These are phyloP conservation scores for Aspergillus proliferans DNA, from an alignment of 2,329 filamentous ascomycete genomes.

Conservation along the genomic window DNA sequence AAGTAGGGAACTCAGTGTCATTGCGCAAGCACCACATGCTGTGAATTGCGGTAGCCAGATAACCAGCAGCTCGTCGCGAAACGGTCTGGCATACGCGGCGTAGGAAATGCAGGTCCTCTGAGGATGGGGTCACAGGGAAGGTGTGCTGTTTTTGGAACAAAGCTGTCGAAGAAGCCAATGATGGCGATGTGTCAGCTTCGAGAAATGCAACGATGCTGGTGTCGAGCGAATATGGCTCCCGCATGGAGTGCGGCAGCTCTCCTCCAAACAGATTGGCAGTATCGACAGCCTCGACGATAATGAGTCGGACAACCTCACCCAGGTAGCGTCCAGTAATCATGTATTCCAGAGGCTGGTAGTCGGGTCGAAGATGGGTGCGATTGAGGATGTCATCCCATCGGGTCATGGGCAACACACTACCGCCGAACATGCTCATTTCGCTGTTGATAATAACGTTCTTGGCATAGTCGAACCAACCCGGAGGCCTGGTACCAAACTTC, in stretches of 20 bases:
- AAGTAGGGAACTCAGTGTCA: conserved; percentile 38
- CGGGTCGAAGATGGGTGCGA: conserved; percentile 49
- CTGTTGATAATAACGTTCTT: conserved; percentile 59
- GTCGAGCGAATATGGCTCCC: conserved; percentile 54
- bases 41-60: conserved; percentile 58
- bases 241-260: conserved; percentile 49
- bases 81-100: conserved; percentile 48
- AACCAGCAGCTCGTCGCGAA: conserved; percentile 54
- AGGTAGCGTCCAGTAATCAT: conserved; percentile 59
- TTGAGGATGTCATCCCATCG: conserved; percentile 59
- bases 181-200: conserved; percentile 41
- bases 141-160: conserved; percentile 49
- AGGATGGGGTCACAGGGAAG: conserved; percentile 39
- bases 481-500: conserved; percentile 52
- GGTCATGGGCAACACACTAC: conserved; percentile 51
- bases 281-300: conserved; percentile 55
- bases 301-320: conserved; percentile 57
- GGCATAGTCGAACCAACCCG: conserved; percentile 52
- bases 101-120: conserved; percentile 51
- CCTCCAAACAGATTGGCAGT: conserved; percentile 53
- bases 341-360: conserved; percentile 62
- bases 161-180: conserved; percentile 33
- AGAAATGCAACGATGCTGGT: conserved; percentile 54
- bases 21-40: conserved; percentile 54
- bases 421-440: conserved; percentile 61